A percentile compares a stretch with the other conserved stretches of the same genome.
Conservation (phyloP, 441 rosid species). For the Pelargonium citronellum region DNA sequence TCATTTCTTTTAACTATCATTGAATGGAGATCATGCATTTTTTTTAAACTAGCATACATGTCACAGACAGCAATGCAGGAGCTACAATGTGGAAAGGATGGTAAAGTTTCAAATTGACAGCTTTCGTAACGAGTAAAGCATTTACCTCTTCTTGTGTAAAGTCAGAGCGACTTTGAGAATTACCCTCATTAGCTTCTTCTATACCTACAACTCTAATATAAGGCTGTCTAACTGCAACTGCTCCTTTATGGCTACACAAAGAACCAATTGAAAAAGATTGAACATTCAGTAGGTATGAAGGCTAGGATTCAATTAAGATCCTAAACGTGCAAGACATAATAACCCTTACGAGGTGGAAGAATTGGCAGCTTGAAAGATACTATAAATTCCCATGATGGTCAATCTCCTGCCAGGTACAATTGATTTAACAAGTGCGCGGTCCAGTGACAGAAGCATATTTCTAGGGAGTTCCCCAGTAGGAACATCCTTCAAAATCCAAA, state of each 20-base stretch:
- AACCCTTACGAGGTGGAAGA: constrained; percentile 57
- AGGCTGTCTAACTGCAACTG: constrained; percentile 93
- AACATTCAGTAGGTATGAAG: not conserved
- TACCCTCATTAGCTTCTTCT: constrained; percentile 75
- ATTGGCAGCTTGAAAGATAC: constrained; percentile 79
- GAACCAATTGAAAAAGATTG: constrained; percentile 3
- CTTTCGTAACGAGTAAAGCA: constrained; percentile 7
- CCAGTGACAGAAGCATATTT: constrained; percentile 86
- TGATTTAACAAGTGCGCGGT: constrained; percentile 81
- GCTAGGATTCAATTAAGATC: constrained; percentile 9
- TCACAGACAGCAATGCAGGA: not conserved
- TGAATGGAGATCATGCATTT: too few relatives aligned
- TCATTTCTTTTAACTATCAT: too few relatives aligned
- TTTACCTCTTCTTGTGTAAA: constrained; percentile 80
- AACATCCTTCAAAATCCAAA: constrained; percentile 57
- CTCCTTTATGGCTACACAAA: constrained; percentile 67
- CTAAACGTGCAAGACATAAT: too few relatives aligned
- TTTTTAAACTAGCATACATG: not conserved
- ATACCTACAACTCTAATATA: constrained; percentile 84
- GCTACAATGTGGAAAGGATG: constrained; percentile 5
- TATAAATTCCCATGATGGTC: constrained; percentile 88
- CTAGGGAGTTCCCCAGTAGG: constrained; percentile 99
- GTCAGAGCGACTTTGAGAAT: constrained; percentile 65
- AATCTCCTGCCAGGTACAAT: constrained; percentile 91
- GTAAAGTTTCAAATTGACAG: not conserved